These are phyloP conservation scores for Halophytophthora polymorphica DNA, from an alignment of 352 stramenopile species.

Conservation along the genomic window DNA sequence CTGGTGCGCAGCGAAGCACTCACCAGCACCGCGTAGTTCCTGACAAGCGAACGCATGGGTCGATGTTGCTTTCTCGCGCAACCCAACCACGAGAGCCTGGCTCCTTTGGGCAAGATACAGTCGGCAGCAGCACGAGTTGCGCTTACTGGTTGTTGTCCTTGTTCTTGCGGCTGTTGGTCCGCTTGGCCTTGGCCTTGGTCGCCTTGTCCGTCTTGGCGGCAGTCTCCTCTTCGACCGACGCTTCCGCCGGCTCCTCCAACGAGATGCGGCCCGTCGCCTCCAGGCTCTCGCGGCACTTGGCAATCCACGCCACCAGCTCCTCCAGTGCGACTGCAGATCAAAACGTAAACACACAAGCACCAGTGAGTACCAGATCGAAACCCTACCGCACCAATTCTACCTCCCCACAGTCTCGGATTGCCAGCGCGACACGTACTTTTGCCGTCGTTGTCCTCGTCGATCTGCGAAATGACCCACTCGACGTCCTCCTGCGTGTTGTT, in stretches of 20 bases:
- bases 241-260: slow-evolving; percentile 38
- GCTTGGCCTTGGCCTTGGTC: slow-evolving; percentile 25
- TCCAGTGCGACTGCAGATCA: slow-evolving; percentile 85
- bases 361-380: slow-evolving; percentile 7
- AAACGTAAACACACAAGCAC: slow-evolving; percentile 17
- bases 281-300: slow-evolving; percentile 84
- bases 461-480: slow-evolving; percentile 91
- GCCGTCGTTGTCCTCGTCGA: slow-evolving; percentile 90
- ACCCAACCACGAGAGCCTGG: too few relatives aligned
- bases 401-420: not conserved
- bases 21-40: too few relatives aligned
- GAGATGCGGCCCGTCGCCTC: slow-evolving; percentile 83
- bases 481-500: slow-evolving; percentile 94
- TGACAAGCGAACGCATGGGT: too few relatives aligned
- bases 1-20: too few relatives aligned
- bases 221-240: slow-evolving; percentile 18
- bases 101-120: too few relatives aligned
- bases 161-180: slow-evolving; percentile 68
- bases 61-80: too few relatives aligned
- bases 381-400: not conserved
- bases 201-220: slow-evolving; percentile 10
- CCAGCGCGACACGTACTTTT: slow-evolving; percentile 51
- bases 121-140: too few relatives aligned
- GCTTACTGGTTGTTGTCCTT: slow-evolving; percentile 17
- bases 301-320: slow-evolving; percentile 90